Evolutionary conservation across 768 basidiomycete genomes (phyloP).

Genomic region (Termitomyces sp.): DNA sequence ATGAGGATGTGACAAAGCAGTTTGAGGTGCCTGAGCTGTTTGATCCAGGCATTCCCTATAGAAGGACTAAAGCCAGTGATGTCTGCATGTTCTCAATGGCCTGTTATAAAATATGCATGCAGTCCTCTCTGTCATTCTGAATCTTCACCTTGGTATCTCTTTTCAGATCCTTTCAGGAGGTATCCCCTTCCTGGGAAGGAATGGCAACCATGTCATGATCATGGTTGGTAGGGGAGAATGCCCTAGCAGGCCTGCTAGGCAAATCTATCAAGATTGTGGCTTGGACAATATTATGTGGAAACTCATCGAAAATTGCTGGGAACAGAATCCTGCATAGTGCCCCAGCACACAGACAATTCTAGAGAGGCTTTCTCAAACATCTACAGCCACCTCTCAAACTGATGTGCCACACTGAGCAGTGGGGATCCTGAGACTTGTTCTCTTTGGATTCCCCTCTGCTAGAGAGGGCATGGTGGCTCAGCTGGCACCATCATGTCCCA

Average conservation of each 20-base stretch:
- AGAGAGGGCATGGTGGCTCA: too few species aligned
- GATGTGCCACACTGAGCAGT: too few species aligned
- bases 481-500: too few species aligned
- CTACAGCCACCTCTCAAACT: too few species aligned
- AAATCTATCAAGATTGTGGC: background rate
- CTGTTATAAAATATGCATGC: too few species aligned
- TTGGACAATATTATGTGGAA: background rate
- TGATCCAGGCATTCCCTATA: background rate
- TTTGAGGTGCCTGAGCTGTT: slow-evolving; percentile 2
- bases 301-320: background rate
- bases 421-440: too few species aligned
- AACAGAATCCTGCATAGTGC: background rate
- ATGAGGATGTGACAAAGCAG: background rate
- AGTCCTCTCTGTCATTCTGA: too few species aligned
- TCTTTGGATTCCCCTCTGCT: too few species aligned
- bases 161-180: background rate
- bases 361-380: background rate
- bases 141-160: too few species aligned
- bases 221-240: background rate
- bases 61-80: background rate
- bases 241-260: background rate
- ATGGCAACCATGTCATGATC: background rate
- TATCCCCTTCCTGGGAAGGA: background rate
- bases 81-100: background rate
- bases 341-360: too few species aligned